Evolutionary conservation across 345 rosid genomes (phyloP).

Genomic region (Balakata baccata): DNA sequence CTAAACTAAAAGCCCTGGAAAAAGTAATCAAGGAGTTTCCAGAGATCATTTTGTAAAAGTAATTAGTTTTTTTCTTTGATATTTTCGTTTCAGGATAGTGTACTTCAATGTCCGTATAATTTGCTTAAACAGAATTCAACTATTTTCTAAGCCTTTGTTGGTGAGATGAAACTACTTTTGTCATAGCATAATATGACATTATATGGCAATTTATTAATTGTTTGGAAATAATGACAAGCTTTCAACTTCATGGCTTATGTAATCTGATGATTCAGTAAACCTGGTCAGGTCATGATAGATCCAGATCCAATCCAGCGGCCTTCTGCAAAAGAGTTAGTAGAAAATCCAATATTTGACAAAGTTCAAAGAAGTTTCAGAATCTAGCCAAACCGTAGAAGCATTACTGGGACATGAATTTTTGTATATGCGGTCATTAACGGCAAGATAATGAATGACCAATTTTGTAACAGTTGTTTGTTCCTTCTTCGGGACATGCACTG

Average conservation of each 20-base stretch:
- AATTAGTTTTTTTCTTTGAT: too few relatives aligned
- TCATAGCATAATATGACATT: neutral
- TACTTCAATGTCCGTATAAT: too few relatives aligned
- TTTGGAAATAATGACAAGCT: neutral
- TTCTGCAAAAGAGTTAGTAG: slow-evolving; percentile 57
- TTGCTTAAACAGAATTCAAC: too few relatives aligned
- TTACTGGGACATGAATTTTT: slow-evolving; percentile 1
- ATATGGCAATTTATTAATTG: neutral
- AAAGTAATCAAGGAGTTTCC: neutral
- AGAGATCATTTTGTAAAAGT: too few relatives aligned
- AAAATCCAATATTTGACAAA: slow-evolving; percentile 64
- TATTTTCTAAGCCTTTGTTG: neutral
- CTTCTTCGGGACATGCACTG: neutral
- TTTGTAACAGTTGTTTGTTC: slow-evolving; percentile 6
- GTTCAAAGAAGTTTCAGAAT: slow-evolving; percentile 27
- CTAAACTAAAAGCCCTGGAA: neutral
- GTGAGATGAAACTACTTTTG: neutral
- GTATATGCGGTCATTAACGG: neutral
- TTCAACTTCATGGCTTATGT: slow-evolving; percentile 6
- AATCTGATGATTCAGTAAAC: slow-evolving; percentile 20
- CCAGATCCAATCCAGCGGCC: slow-evolving; percentile 73
- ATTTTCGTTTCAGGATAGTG: too few relatives aligned
- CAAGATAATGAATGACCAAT: slow-evolving; percentile 3
- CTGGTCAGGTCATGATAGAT: slow-evolving; percentile 70
- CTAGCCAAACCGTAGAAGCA: neutral